A percentile compares a stretch with the other conserved stretches of the same genome.
These are phyloP conservation scores for Geotrichum bryndzae DNA, from an alignment of 1,139 yeast species.

Conservation along the genomic window DNA sequence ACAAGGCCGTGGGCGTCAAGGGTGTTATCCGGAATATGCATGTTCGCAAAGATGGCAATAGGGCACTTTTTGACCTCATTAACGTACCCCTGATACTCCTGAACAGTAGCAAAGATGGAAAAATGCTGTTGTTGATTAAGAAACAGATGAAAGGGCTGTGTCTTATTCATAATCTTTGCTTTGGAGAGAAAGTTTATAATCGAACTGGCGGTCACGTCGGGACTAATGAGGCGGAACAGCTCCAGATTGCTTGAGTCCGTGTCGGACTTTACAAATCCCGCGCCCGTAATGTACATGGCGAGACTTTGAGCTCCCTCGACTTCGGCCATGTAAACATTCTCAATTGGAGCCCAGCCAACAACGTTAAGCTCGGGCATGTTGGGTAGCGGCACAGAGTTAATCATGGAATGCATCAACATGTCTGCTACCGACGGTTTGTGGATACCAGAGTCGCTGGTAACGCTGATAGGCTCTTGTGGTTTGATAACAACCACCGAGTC, in stretches of 20 bases:
- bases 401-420: constrained; percentile 79
- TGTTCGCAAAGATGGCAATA: constrained; percentile 60
- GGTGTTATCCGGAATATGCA: constrained; percentile 34
- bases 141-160: constrained; percentile 82
- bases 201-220: constrained; percentile 37
- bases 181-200: constrained; percentile 66
- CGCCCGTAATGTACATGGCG: constrained; percentile 19
- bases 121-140: constrained; percentile 39
- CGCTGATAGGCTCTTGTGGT: constrained; percentile 30
- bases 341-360: constrained; percentile 61
- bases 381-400: constrained; percentile 76
- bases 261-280: constrained; percentile 6
- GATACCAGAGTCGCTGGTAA: constrained; percentile 33
- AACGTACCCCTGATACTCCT: constrained; percentile 54
- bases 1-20: constrained; percentile 39
- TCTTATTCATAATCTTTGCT: constrained; percentile 70
- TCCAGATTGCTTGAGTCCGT: constrained; percentile 11
- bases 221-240: constrained; percentile 28
- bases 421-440: constrained; percentile 69
- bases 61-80: constrained; percentile 49
- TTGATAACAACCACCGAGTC: constrained; percentile 67
- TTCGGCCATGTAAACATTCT: constrained; percentile 38
- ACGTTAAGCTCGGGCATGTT: constrained; percentile 67
- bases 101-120: constrained; percentile 71
- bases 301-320: constrained; percentile 23